phyloP scores from a whole-genome alignment of 352 stramenopile species.

The Globisporangium canariense region DNA sequence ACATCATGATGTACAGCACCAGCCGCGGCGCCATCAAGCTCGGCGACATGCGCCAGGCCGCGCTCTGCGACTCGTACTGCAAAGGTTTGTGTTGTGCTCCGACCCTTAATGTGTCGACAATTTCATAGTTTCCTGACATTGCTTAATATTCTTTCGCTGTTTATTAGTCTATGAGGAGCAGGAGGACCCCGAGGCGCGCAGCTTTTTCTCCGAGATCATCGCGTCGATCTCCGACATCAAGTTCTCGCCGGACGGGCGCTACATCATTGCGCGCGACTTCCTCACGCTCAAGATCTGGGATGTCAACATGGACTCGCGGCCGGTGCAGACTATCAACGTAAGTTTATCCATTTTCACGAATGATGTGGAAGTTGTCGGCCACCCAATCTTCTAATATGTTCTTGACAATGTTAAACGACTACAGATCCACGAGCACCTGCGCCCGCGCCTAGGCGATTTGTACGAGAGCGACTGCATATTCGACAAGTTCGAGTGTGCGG shows the following conservation, averaged over 20 bases:
- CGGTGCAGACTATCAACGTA: constrained; percentile 92
- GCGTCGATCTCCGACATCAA: constrained; percentile 94
- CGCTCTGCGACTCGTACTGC: constrained; percentile 85
- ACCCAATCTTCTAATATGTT: background rate
- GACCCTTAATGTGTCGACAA: background rate
- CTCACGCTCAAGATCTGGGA: constrained; percentile 97
- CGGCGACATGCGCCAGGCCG: constrained; percentile 89
- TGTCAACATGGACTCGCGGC: constrained; percentile 92
- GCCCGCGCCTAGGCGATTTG: constrained; percentile 82
- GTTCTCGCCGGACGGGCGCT: constrained; percentile 91
- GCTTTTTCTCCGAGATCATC: constrained; percentile 96
- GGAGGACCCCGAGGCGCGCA: constrained; percentile 76
- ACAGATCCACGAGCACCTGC: constrained; percentile 92
- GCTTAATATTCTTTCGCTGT: background rate
- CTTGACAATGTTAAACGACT: background rate
- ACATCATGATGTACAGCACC: constrained; percentile 95
- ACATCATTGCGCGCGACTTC: constrained; percentile 95
- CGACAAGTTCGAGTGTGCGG: constrained; percentile 95
- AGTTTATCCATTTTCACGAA: constrained; percentile 10
- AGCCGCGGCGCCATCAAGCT: constrained; percentile 92
- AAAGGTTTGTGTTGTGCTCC: constrained; percentile 33
- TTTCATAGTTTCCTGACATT: constrained; percentile 5
- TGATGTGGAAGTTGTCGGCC: background rate
- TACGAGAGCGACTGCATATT: constrained; percentile 98
- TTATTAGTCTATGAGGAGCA: constrained; percentile 74